These are phyloP conservation scores for Macrophomina phaseolina DNA, from an alignment of 2,329 filamentous ascomycete species.

Conservation along the genomic window DNA sequence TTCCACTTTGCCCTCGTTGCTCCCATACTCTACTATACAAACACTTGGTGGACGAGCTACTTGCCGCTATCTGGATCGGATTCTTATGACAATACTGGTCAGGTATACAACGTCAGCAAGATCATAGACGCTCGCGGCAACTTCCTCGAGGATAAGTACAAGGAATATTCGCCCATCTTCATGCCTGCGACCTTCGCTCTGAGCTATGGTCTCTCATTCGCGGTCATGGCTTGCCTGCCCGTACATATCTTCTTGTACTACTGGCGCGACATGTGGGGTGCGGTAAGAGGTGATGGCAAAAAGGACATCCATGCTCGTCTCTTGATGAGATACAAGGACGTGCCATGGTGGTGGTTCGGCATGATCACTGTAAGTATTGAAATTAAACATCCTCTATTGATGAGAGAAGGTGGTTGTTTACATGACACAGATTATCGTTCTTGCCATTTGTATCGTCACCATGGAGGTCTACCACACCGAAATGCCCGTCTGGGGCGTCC, in stretches of 20 bases:
- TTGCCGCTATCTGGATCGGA: slow-evolving; percentile 21
- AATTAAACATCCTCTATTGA: too few species aligned
- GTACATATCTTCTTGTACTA: slow-evolving; percentile 45
- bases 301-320: slow-evolving; percentile 51
- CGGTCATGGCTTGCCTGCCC: slow-evolving; percentile 39
- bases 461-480: slow-evolving; percentile 32
- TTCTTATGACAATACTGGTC: slow-evolving; percentile 71
- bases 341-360: slow-evolving; percentile 64
- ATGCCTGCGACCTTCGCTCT: slow-evolving; percentile 45
- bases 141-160: slow-evolving; percentile 45
- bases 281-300: slow-evolving; percentile 61
- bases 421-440: slow-evolving; percentile 2
- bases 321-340: slow-evolving; percentile 62
- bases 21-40: slow-evolving; percentile 57
- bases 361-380: slow-evolving; percentile 41
- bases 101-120: slow-evolving; percentile 64
- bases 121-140: slow-evolving; percentile 39
- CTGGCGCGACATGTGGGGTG: slow-evolving; percentile 52
- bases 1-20: slow-evolving; percentile 41
- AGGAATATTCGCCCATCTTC: slow-evolving; percentile 49
- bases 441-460: slow-evolving; percentile 51
- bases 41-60: slow-evolving; percentile 53
- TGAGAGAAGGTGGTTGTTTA: too few species aligned
- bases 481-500: slow-evolving; percentile 26
- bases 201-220: slow-evolving; percentile 46